Base-by-base conservation (phyloP, 2,329 filamentous ascomycete genomes). In the Microcyclosporella mali region DNA sequence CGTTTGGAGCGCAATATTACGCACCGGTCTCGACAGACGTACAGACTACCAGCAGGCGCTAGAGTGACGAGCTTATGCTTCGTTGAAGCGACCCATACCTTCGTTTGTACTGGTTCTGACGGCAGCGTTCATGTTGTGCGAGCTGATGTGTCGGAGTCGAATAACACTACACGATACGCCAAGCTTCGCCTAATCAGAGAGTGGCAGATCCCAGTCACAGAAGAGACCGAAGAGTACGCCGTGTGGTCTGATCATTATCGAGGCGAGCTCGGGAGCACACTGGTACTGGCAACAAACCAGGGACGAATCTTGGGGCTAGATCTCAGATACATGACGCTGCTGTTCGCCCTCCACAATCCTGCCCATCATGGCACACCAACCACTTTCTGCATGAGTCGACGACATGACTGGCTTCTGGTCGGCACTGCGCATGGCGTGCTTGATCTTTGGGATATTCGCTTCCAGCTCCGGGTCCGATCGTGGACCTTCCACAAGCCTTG, bases 381-480 rank as follows among this genome's bases (percentile, higher is more conserved):
- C 0, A 92, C 87, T 53, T 95, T 98, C 65, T 90, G 85, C 57
- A 75, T 95, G 25, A 88, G 95, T 58, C 78, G 80, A 44, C 86
- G 82, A 60, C 82, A 85, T 38, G 88, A 92, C 59, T 98, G 92
- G 92, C 72, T 98, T 2, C 76, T 94, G 1, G 69, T 97, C 0
- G 92, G 89, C 28, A 98, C 94, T 1, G 87, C 88, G 0, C 89
- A 97, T 61, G 92, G 94, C 28, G 83, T 97, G 19, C 72, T 98
- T 6, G 85, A 94, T 60, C 75, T 98, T 1, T 98, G 92, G 92
- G 92, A 98, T 65, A 73, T 98, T 31, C 84, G 92, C n/a, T 98
- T 98, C 72, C 84, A 81, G 52, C 78, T 97, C 56, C 79, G 88
- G 16, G 71, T 97, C 17, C 88, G 86, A 62, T 85, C 83, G 11